phyloP scores from a whole-genome alignment of 306 rosid species.

The Glycine tomentella region DNA sequence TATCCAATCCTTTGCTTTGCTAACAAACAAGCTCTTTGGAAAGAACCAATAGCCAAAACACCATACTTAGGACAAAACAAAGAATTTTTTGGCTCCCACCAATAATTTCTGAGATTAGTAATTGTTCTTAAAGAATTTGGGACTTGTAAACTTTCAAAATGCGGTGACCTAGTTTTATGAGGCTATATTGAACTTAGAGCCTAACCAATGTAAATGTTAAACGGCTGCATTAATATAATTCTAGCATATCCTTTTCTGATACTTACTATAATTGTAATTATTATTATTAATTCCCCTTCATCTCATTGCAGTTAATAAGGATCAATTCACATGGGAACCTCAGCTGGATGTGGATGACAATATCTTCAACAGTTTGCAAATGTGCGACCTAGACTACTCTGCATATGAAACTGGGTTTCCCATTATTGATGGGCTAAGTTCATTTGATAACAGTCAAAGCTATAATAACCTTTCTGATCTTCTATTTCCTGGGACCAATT shows the following conservation, averaged over 20 bases:
- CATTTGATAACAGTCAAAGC: conserved; percentile 48
- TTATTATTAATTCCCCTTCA: background rate
- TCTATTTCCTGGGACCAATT: conserved; percentile 54
- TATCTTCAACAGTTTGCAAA: conserved; percentile 50
- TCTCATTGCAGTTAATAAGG: conserved; percentile 48
- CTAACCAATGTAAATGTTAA: conserved; percentile 4
- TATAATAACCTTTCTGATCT: conserved; percentile 55
- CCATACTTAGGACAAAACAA: conserved; percentile 13
- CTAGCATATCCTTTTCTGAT: background rate
- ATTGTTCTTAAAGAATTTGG: background rate
- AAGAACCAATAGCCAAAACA: background rate
- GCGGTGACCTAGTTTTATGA: conserved; percentile 4
- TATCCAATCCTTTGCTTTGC: background rate
- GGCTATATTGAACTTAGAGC: background rate
- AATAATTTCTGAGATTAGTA: background rate
- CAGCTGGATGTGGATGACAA: conserved; percentile 58
- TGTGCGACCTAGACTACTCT: conserved; percentile 64
- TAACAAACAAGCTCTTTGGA: background rate
- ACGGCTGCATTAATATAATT: background rate
- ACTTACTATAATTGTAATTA: background rate
- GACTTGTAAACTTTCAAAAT: background rate
- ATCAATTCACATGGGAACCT: conserved; percentile 43
- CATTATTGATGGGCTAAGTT: conserved; percentile 40
- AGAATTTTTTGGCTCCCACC: background rate
- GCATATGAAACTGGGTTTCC: conserved; percentile 62